Conservation (phyloP, 345 rosid species). For the Eucalyptus microcorys region DNA sequence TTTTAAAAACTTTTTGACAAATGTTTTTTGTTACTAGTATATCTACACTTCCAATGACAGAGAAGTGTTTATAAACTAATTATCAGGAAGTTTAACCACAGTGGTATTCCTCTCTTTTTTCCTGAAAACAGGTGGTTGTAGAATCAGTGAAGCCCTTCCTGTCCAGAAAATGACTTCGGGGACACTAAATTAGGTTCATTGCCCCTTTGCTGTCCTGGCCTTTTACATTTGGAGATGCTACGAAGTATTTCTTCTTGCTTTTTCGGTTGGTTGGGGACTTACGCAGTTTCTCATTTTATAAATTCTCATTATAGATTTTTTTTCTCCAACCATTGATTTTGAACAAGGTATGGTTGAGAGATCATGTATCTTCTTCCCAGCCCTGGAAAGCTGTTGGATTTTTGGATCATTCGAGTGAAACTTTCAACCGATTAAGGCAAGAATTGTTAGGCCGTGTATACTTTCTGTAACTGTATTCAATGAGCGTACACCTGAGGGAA, state of each 20-base stretch:
- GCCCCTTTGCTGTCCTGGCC: not conserved
- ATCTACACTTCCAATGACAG: not conserved
- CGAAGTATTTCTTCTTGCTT: not conserved
- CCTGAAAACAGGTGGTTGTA: slow-evolving; percentile 37
- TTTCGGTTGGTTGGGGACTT: not conserved
- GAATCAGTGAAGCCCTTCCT: slow-evolving; percentile 58
- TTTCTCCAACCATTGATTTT: not conserved
- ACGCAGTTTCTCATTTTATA: not conserved
- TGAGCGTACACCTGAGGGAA: not conserved
- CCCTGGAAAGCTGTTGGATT: not conserved
- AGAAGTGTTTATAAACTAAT: not conserved
- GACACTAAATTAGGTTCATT: not conserved
- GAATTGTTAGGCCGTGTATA: not conserved
- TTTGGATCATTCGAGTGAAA: not conserved
- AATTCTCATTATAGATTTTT: not conserved
- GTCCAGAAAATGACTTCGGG: slow-evolving; percentile 17
- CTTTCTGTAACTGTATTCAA: not conserved
- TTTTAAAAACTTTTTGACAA: not conserved
- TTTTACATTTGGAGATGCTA: not conserved
- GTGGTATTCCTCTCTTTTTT: not conserved
- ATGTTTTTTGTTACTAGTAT: not conserved
- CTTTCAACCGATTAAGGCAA: not conserved
- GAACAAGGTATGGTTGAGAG: not conserved
- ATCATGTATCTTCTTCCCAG: not conserved
- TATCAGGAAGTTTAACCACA: not conserved